Base-by-base conservation (phyloP, 2,329 filamentous ascomycete species). In the Claviceps humidiphila region DNA sequence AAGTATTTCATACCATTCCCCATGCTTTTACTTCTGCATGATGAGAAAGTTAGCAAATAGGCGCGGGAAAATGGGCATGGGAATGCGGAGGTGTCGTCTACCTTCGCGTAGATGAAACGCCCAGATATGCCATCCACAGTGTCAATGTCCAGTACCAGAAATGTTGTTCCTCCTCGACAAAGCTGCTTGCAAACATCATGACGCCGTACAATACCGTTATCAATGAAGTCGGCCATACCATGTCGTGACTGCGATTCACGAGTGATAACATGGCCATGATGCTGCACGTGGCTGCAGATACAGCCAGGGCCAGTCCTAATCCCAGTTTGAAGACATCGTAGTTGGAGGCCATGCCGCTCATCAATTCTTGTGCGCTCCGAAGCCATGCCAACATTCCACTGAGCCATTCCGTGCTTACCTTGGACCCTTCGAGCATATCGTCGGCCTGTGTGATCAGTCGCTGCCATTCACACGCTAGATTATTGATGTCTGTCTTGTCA, bases 131-230 rank as follows among this genome's bases (percentile, higher is more conserved):
- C 37, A 85, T 63, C 87, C 87, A 94, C 6, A 80, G 77, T 0
- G 85, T 82, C 0, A 84, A 78, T 1, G 81, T 70, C 89, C 91
- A 97, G 68, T 98, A 97, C 93, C 93, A 98, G 65, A 95, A 96
- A 59, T 97, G 89, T 49, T 98, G 93, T 66, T 98, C 93, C 69
- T 98, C 93, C 67, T 98, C 93, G 2, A 98, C 89, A 65, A 93
- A 98, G 63, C 90, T 97, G 64, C 88, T 95, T 9, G 90, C 91
- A 68, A 97, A 97, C 90, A 97, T 97, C 81, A 96, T 94, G 40
- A 80, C 66, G 1, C 84, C 82, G 63, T 97, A 95, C 0, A 77
- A 66, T 26, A 26, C 42, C 38, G 49, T 30, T 5, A 51, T 40
- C 0, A 82, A 47, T 0, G 77, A 77, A 34, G 82, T 71, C 2